Evolutionary conservation across 2,329 filamentous ascomycete species (phyloP).

Genomic region (Pseudocercospora eumusae): DNA sequence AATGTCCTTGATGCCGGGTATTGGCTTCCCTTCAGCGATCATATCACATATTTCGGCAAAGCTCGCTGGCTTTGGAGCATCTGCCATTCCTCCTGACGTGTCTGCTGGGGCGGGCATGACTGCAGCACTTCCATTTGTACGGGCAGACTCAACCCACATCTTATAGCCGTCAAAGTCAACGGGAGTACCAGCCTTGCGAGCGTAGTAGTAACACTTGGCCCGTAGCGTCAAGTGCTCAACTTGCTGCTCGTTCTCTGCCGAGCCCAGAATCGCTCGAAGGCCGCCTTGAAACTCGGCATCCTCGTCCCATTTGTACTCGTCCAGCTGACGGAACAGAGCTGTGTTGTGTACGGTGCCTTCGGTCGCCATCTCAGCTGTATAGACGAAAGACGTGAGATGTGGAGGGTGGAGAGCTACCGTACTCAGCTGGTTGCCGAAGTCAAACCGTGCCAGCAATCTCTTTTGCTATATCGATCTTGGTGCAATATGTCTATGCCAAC

Average conservation of each 20-base stretch:
- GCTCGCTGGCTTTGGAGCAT: slow-evolving; percentile 74
- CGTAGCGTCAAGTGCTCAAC: slow-evolving; percentile 61
- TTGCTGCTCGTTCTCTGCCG: slow-evolving; percentile 56
- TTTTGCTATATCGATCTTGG: background rate
- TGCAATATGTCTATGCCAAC: background rate
- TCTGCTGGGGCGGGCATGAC: slow-evolving; percentile 1
- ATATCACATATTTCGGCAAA: slow-evolving; percentile 86
- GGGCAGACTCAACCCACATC: slow-evolving; percentile 55
- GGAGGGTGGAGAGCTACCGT: background rate
- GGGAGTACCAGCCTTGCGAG: slow-evolving; percentile 44
- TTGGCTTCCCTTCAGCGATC: slow-evolving; percentile 76
- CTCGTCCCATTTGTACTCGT: slow-evolving; percentile 66
- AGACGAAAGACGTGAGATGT: background rate
- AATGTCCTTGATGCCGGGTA: slow-evolving; percentile 48
- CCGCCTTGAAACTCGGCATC: slow-evolving; percentile 70
- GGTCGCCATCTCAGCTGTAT: slow-evolving; percentile 24
- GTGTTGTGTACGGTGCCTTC: slow-evolving; percentile 26
- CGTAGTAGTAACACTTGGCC: slow-evolving; percentile 70
- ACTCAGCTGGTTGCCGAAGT: background rate
- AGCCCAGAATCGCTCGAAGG: slow-evolving; percentile 64
- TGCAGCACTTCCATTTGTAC: slow-evolving; percentile 13
- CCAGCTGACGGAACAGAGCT: slow-evolving; percentile 60
- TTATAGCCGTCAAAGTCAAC: slow-evolving; percentile 71
- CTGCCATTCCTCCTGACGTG: slow-evolving; percentile 36
- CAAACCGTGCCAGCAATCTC: background rate